Percentiles rank a stretch among this genome's conserved stretches.
Evolutionary conservation across 805 yeast species (phyloP).

Genomic region (Wickerhamomyces queroliae): DNA sequence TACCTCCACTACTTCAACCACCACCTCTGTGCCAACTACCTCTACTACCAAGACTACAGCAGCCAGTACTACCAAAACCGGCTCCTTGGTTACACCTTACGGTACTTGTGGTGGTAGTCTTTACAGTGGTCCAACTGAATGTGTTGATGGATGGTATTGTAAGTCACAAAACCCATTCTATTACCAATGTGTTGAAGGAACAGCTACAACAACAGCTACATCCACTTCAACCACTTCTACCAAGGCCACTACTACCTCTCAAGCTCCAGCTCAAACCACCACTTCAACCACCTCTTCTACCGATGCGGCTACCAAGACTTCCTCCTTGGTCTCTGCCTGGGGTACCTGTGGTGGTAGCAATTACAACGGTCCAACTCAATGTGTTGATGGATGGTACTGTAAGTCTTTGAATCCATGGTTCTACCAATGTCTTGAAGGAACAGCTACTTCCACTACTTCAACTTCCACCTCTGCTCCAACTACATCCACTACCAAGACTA

Average conservation of each 20-base stretch:
- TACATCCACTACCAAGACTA: not conserved
- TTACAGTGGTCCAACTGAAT: not conserved
- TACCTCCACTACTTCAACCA: not conserved
- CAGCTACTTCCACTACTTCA: not conserved
- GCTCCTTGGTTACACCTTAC: too few species aligned
- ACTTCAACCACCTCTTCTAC: not conserved
- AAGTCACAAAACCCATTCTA: not conserved
- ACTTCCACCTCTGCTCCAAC: not conserved
- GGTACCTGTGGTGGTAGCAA: constrained; percentile 1
- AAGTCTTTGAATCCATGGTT: not conserved
- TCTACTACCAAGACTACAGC: not conserved
- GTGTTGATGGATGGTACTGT: not conserved
- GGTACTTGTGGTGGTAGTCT: too few species aligned
- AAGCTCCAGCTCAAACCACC: not conserved
- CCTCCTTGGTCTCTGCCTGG: not conserved
- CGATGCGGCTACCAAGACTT: not conserved
- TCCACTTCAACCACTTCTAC: not conserved
- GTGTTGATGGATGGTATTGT: not conserved
- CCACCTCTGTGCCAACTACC: not conserved
- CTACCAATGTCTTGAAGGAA: not conserved
- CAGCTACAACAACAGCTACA: not conserved
- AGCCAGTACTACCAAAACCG: not conserved
- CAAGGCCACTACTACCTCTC: not conserved
- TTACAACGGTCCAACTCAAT: not conserved
- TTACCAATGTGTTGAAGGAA: constrained; percentile 2